Conservation (phyloP, 2,329 filamentous ascomycete genomes). For the Stromatinia cepivora region DNA sequence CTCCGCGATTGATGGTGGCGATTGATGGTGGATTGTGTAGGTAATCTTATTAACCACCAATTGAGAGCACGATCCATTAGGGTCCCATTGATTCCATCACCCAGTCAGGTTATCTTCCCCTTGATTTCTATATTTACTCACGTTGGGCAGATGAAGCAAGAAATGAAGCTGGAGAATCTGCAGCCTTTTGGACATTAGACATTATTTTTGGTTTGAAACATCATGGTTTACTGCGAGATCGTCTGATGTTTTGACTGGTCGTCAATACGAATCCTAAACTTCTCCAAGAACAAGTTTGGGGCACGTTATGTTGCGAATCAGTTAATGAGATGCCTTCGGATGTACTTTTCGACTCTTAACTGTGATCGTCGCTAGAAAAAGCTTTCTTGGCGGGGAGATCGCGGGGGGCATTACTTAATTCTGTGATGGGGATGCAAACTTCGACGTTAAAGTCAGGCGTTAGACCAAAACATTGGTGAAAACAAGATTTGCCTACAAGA, state of each 20-base stretch:
- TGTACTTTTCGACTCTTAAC: background rate
- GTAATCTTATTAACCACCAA: background rate
- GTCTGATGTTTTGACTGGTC: background rate
- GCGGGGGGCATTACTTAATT: background rate
- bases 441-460: background rate
- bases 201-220: background rate
- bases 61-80: background rate
- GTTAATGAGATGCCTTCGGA: background rate
- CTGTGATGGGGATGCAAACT: background rate
- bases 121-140: constrained; percentile 2
- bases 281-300: background rate
- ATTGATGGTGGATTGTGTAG: background rate
- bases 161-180: background rate
- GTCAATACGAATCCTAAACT: constrained; percentile 1
- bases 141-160: background rate
- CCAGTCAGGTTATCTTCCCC: background rate
- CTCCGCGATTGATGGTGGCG: background rate
- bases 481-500: background rate
- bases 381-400: constrained; percentile 12
- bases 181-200: background rate
- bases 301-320: background rate
- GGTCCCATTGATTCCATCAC: background rate
- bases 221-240: background rate
- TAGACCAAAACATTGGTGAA: background rate
- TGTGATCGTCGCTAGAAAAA: background rate